Percentiles rank a stretch among this genome's conserved stretches.
phyloP scores from a whole-genome alignment of 163 green algal genomes.

The Chloromonas sp. region DNA sequence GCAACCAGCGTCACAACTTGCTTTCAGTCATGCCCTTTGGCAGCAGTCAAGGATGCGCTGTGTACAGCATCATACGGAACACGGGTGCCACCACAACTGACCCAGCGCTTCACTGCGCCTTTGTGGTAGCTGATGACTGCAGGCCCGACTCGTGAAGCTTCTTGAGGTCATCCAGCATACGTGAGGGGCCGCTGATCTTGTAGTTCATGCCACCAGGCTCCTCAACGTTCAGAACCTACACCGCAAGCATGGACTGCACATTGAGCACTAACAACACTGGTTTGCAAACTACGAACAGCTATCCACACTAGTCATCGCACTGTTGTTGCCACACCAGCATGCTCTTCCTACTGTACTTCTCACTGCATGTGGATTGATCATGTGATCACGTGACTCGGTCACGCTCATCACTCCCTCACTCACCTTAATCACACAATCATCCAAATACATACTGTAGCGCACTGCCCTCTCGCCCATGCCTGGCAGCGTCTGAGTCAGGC shows the following conservation, averaged over 20 bases:
- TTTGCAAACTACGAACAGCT: background rate
- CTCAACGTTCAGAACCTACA: background rate
- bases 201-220: slow-evolving; percentile 1
- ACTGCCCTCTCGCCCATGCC: background rate
- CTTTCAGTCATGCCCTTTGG: too few species aligned
- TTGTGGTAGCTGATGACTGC: too few species aligned
- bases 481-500: background rate
- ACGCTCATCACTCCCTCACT: background rate
- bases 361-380: background rate
- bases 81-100: too few species aligned
- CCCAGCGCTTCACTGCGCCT: too few species aligned
- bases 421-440: background rate
- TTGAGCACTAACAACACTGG: too few species aligned
- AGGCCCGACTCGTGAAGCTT: background rate
- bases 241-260: background rate
- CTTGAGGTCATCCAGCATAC: background rate
- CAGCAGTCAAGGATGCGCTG: too few species aligned
- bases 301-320: background rate
- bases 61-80: too few species aligned
- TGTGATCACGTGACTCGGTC: background rate
- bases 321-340: background rate
- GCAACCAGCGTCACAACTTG: too few species aligned
- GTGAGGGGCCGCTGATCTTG: background rate
- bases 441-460: background rate
- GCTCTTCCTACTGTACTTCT: background rate